Conservation (phyloP, 805 yeast genomes). For the Millerozyma miso region DNA sequence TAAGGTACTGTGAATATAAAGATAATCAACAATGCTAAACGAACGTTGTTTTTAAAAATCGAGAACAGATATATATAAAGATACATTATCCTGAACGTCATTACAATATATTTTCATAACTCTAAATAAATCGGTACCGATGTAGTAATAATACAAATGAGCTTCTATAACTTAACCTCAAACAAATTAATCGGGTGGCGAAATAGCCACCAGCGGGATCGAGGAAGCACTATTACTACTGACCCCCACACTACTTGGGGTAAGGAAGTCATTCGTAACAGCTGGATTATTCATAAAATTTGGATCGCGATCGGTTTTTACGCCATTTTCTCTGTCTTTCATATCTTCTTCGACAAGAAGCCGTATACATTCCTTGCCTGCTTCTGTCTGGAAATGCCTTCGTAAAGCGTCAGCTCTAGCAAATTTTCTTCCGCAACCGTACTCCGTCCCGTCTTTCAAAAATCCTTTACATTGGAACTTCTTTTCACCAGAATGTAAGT, state of each 20-base stretch:
- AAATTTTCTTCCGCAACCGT: constrained; percentile 44
- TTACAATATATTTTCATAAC: neutral
- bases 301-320: constrained; percentile 4
- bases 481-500: constrained; percentile 71
- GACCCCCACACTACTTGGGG: constrained; percentile 13
- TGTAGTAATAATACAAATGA: neutral
- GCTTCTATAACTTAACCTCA: neutral
- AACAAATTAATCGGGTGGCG: constrained; percentile 30
- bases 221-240: constrained; percentile 5
- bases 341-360: constrained; percentile 40
- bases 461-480: constrained; percentile 67
- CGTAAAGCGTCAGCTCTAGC: constrained; percentile 45
- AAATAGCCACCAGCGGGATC: constrained; percentile 35
- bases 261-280: constrained; percentile 11
- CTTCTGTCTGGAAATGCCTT: constrained; percentile 44
- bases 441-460: constrained; percentile 50
- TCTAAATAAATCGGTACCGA: neutral
- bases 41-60: no score
- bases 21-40: no score
- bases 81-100: neutral
- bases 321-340: constrained; percentile 15
- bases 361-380: constrained; percentile 41
- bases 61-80: no score
- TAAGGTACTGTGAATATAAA: no score
- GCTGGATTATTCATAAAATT: constrained; percentile 1